Percentiles rank a stretch among this genome's conserved stretches.
These are phyloP conservation scores for Gynochthodes officinalis DNA, from an alignment of 257 asterid species.

Conservation along the genomic window DNA sequence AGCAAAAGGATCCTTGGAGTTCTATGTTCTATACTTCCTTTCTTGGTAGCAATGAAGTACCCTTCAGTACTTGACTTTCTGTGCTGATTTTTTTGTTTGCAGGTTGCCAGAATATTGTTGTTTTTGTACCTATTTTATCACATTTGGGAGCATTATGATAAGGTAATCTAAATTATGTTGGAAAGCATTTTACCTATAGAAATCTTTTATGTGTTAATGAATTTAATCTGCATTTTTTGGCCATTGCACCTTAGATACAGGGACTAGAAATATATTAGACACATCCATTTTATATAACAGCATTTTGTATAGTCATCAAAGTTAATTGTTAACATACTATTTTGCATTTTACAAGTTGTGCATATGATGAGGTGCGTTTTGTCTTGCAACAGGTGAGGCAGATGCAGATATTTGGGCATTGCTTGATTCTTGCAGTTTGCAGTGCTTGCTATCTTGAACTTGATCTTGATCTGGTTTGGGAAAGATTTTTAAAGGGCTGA, in stretches of 20 bases:
- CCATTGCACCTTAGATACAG: background rate
- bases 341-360: background rate
- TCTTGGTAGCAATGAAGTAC: background rate
- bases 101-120: constrained; percentile 72
- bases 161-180: constrained; percentile 36
- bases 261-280: too few relatives aligned
- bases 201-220: too few relatives aligned
- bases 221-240: background rate
- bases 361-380: background rate
- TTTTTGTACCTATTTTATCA: constrained; percentile 62
- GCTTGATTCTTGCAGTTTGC: constrained; percentile 36
- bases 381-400: constrained; percentile 46
- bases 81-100: constrained; percentile 16
- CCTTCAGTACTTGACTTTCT: background rate
- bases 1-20: background rate
- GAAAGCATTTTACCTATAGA: background rate
- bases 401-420: constrained; percentile 41
- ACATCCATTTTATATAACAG: background rate
- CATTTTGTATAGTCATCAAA: background rate
- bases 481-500: constrained; percentile 61
- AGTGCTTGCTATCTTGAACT: constrained; percentile 54
- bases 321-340: background rate
- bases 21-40: background rate
- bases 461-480: constrained; percentile 62
- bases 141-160: constrained; percentile 35